A percentile compares a stretch with the other conserved stretches of the same genome.
Conservation (phyloP, 2,329 filamentous ascomycete genomes). For the Penicillium hesseltinei region DNA sequence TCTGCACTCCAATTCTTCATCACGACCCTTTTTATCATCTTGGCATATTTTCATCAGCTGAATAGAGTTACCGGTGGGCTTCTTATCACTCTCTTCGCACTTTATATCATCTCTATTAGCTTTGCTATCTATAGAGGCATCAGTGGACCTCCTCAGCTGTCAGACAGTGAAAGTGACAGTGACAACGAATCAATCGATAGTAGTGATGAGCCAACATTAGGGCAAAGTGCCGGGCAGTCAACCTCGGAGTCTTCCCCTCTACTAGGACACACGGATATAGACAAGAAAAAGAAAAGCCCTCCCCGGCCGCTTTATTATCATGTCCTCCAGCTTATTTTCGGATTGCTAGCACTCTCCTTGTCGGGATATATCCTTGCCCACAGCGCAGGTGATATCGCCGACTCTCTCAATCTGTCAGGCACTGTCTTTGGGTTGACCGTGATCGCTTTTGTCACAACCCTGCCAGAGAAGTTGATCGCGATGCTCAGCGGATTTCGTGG, state of each 20-base stretch:
- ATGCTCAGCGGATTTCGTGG: slow-evolving; percentile 49
- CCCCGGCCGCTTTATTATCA: slow-evolving; percentile 38
- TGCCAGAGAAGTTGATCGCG: slow-evolving; percentile 55
- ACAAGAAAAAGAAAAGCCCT: neutral
- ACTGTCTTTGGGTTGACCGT: slow-evolving; percentile 50
- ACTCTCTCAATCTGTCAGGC: slow-evolving; percentile 45
- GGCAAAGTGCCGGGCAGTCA: neutral
- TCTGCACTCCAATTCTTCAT: slow-evolving; percentile 43
- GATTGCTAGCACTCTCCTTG: slow-evolving; percentile 46
- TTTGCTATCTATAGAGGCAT: slow-evolving; percentile 49
- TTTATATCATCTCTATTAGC: slow-evolving; percentile 47
- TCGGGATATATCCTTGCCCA: slow-evolving; percentile 52
- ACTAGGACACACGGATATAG: slow-evolving; percentile 4
- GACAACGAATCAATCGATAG: slow-evolving; percentile 29
- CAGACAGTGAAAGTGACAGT: slow-evolving; percentile 47
- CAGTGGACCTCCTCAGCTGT: slow-evolving; percentile 43
- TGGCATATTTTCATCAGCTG: slow-evolving; percentile 38
- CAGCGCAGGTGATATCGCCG: slow-evolving; percentile 43
- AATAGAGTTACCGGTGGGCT: slow-evolving; percentile 39
- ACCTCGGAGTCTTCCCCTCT: slow-evolving; percentile 22
- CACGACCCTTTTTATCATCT: slow-evolving; percentile 40
- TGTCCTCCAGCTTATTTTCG: slow-evolving; percentile 44
- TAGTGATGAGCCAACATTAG: neutral
- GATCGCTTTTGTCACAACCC: slow-evolving; percentile 53
- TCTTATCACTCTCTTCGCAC: slow-evolving; percentile 44